Evolutionary conservation across 805 yeast genomes (phyloP).

Genomic region (Cyberlindnera subsufficiens): DNA sequence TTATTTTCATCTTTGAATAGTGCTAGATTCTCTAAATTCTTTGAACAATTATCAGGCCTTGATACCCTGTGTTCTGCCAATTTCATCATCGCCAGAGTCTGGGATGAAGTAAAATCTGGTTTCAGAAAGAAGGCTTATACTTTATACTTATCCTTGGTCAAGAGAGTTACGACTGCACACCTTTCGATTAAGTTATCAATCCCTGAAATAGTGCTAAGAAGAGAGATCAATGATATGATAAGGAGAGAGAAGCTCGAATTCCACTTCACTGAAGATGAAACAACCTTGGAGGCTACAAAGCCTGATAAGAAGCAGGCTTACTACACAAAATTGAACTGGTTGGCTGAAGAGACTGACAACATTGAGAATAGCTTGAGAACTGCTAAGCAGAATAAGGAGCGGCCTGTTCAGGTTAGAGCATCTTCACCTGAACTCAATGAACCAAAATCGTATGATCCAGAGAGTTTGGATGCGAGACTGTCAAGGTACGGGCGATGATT

Average conservation of each 20-base stretch:
- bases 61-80: slow-evolving; percentile 11
- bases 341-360: slow-evolving; percentile 17
- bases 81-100: slow-evolving; percentile 19
- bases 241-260: slow-evolving; percentile 9
- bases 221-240: slow-evolving; percentile 16
- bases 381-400: not conserved
- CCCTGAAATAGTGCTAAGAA: slow-evolving; percentile 8
- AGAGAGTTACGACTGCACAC: slow-evolving; percentile 13
- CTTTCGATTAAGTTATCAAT: slow-evolving; percentile 13
- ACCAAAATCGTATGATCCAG: slow-evolving; percentile 1
- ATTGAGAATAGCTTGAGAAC: slow-evolving; percentile 8
- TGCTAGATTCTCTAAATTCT: slow-evolving; percentile 24
- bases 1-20: slow-evolving; percentile 18
- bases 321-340: slow-evolving; percentile 12
- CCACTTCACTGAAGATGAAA: slow-evolving; percentile 6
- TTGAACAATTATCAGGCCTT: slow-evolving; percentile 9
- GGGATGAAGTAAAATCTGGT: slow-evolving; percentile 19
- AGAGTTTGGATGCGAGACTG: not conserved
- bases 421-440: not conserved
- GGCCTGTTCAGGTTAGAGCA: not conserved
- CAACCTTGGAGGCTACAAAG: slow-evolving; percentile 10
- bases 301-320: slow-evolving; percentile 10
- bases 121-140: slow-evolving; percentile 26
- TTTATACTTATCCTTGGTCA: slow-evolving; percentile 28
- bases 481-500: not conserved